phyloP scores from a whole-genome alignment of 1,284 basidiomycete genomes.

The Ceratobasidium sp. region DNA sequence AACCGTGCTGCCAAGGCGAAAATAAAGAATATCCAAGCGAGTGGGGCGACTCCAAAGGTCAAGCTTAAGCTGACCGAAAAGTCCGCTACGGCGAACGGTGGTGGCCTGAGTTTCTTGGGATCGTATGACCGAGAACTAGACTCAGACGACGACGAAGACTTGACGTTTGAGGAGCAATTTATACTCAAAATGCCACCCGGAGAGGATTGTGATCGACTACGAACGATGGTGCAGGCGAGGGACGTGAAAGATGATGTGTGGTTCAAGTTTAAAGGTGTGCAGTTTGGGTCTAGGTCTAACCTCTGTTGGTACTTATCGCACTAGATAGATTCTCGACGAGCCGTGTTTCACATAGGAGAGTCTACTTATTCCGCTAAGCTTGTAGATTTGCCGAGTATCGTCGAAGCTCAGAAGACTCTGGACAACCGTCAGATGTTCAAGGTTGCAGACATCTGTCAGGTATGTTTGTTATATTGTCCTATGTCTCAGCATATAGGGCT shows the following conservation, averaged over 20 bases:
- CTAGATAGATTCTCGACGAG: constrained; percentile 86
- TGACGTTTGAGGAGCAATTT: constrained; percentile 98
- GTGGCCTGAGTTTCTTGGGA: constrained; percentile 85
- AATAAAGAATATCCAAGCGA: constrained; percentile 51
- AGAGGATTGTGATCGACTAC: constrained; percentile 81
- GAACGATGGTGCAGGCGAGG: constrained; percentile 83
- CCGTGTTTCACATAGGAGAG: constrained; percentile 89
- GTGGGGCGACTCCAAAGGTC: constrained; percentile 72
- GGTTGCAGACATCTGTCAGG: constrained; percentile 97
- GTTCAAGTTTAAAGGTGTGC: constrained; percentile 97
- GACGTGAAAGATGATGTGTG: constrained; percentile 89
- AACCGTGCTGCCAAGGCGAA: constrained; percentile 51
- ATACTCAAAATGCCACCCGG: constrained; percentile 91
- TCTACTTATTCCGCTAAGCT: constrained; percentile 90
- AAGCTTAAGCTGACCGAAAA: constrained; percentile 88
- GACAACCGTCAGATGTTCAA: constrained; percentile 99
- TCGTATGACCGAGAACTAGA: constrained; percentile 95
- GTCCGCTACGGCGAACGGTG: constrained; percentile 74
- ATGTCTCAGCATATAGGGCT: neutral
- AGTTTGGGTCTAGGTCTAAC: neutral
- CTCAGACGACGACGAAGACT: constrained; percentile 86
- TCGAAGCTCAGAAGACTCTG: constrained; percentile 96
- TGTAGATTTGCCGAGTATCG: constrained; percentile 94
- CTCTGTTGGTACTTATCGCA: neutral
- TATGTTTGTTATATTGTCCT: constrained; percentile 54